Percentiles rank a stretch among this genome's conserved stretches.
Conservation (phyloP, 129 eudicot genomes). For the Daucus carota region DNA sequence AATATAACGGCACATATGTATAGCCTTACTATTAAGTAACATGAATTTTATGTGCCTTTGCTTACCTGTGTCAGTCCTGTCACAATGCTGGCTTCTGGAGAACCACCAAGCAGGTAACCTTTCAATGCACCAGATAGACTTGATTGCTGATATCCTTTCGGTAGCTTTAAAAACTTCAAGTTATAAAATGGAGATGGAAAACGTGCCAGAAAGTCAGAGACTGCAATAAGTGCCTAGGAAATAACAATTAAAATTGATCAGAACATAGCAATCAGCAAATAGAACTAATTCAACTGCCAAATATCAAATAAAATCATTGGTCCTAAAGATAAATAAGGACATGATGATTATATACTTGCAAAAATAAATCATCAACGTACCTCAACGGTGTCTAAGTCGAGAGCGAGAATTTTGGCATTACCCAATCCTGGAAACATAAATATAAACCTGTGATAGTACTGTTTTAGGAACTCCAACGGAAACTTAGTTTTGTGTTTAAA, state of each 20-base stretch:
- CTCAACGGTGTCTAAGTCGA: neutral
- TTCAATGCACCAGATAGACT: neutral
- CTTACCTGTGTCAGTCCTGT: neutral
- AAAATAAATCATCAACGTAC: neutral
- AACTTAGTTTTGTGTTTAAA: neutral
- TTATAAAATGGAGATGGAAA: constrained; percentile 3
- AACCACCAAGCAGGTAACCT: constrained; percentile 1
- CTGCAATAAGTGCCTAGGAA: neutral
- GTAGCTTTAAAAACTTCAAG: neutral
- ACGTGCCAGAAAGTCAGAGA: neutral
- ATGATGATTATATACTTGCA: neutral
- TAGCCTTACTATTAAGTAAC: neutral
- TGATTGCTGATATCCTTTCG: neutral
- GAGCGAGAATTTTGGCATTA: constrained; percentile 1
- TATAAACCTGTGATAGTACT: neutral
- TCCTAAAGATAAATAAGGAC: neutral
- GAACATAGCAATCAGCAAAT: neutral
- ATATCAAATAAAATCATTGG: neutral
- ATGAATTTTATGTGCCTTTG: neutral
- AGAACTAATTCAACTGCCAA: neutral
- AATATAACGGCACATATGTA: neutral
- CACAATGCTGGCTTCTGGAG: neutral
- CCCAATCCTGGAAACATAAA: constrained; percentile 9
- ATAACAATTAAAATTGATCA: neutral
- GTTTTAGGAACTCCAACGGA: neutral